Evolutionary conservation across 75 land plant species (phyloP), one percentile per base, ranked within the genome.

Genomic region (Cupressus sempervirens): DNA sequence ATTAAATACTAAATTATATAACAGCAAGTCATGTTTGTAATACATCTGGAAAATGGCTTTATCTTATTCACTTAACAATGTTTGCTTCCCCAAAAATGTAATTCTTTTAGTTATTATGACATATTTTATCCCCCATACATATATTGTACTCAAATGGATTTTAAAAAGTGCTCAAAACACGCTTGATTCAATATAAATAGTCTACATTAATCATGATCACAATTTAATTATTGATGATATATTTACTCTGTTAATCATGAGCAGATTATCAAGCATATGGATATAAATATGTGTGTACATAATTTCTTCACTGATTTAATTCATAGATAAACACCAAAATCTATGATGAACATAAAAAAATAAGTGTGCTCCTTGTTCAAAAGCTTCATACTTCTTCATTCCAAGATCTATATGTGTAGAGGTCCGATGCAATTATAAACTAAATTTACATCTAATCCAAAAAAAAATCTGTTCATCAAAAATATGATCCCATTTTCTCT

Each of bases 191-290:
- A 23, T 43, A 26, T 43, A 43, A 77, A 43, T 77, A 77, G 11
- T 41, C 29, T 77, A n/a, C 46, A 43, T 40, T 77, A 77, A 77
- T 77, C 81, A 76, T 18, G 36, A 35, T 75, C 41, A 75, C 20
- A 38, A 16, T 38, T 76, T 43, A 16, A 41, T 38, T 4, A 43
- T 10, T 43, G 29, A 77, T 26, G 13, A 38, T 41, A 75, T 20
- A 43, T 36, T 26, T 77, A 77, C 81, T 77, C 74, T 26, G 18
- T 16, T 43, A 43, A 77, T 43, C 48, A n/a, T n/a, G n/a, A n/a
- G n/a, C n/a, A n/a, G n/a, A 20, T 16, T 76, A 75, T 43, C 77
- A 38, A 75, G 80, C 80, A 76, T 76, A 76, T 76, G 23, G 8
- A 76, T 38, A 35, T 76, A 76, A 76, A 12, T 11, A 70, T 40